Evolutionary conservation across 805 yeast species (phyloP), one percentile per base, ranked within the genome.

Genomic region (Suhomyces vadensis): DNA sequence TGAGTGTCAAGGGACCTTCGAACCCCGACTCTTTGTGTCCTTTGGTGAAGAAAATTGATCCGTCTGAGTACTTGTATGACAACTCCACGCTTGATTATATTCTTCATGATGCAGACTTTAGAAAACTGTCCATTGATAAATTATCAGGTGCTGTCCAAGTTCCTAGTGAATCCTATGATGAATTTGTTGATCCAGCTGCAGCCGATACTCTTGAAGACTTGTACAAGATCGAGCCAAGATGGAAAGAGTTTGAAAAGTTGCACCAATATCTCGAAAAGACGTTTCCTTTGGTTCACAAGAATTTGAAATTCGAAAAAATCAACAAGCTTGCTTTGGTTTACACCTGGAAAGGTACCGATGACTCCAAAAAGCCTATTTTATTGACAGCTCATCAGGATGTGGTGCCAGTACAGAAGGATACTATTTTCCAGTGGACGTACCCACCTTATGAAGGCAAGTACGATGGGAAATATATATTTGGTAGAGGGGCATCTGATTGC

Each of bases 301-400:
- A 60, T 37, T 56, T 68, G 48, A 62, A 63, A 44, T 57, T 66
- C 7, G 65, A 57, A 25, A 64, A 57, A 41, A 58, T 69, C 39
- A 69, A 69, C 47, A 64, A 69, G 35, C 60, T 64, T 40, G 67
- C 63, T n/a, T 55, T 70, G 27, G 64, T 70, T 8, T 64, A 56
- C 44, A 63, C 71, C 20, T 69, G 73, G 73, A 44, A 68, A 42
- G 75, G 75, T 7, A 40, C 58, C 3, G 46, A 59, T 16, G 33
- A 49, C 9, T 22, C 38, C n/a, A 60, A 61, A 50, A 61, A 65
- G 43, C 75, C 75, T 7, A 54, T 70, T 11, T 47, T 70, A 44
- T 55, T 70, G 37, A 50, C 72, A 16, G 75, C 72, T 4, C 75
- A 70, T 52, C 65, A 61, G 47, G 75, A 70, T 42, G 75, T 70